Conservation (phyloP, 1,284 basidiomycete genomes). For the Apiotrichum mycotoxinovorans region DNA sequence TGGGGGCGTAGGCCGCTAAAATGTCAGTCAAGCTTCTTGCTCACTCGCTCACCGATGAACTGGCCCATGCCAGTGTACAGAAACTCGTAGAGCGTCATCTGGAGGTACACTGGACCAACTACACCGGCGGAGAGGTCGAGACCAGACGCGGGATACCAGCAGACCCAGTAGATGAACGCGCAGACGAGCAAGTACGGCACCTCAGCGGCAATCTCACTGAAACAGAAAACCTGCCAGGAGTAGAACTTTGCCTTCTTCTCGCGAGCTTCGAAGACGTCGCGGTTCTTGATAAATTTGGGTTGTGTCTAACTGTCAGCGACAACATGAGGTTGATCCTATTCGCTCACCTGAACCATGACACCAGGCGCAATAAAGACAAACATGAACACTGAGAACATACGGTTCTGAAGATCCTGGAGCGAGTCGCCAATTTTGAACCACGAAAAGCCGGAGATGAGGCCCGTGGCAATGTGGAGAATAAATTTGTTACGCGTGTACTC, state of each 20-base stretch:
- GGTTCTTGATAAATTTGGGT: slow-evolving; percentile 48
- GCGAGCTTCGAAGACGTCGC: slow-evolving; percentile 48
- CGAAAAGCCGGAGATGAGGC: slow-evolving; percentile 44
- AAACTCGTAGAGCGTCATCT: slow-evolving; percentile 46
- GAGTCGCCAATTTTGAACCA: slow-evolving; percentile 42
- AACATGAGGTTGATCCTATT: too few species aligned
- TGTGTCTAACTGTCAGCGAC: slow-evolving; percentile 28
- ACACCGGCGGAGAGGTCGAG: not conserved
- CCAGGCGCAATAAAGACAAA: slow-evolving; percentile 46
- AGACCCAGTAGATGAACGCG: slow-evolving; percentile 16
- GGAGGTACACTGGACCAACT: slow-evolving; percentile 31
- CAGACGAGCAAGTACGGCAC: slow-evolving; percentile 41
- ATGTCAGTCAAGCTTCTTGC: not conserved
- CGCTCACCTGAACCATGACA: slow-evolving; percentile 34
- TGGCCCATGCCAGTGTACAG: slow-evolving; percentile 43
- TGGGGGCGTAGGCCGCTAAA: slow-evolving; percentile 32
- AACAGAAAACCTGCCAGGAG: slow-evolving; percentile 37
- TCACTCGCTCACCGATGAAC: slow-evolving; percentile 21
- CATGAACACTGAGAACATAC: slow-evolving; percentile 34
- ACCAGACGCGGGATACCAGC: slow-evolving; percentile 6
- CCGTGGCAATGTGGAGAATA: slow-evolving; percentile 35
- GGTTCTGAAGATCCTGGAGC: slow-evolving; percentile 20
- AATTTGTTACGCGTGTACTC: slow-evolving; percentile 48
- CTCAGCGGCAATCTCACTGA: slow-evolving; percentile 42
- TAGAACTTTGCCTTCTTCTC: slow-evolving; percentile 48